Conservation (phyloP, 2,329 filamentous ascomycete genomes). For the Fusarium sp. region DNA sequence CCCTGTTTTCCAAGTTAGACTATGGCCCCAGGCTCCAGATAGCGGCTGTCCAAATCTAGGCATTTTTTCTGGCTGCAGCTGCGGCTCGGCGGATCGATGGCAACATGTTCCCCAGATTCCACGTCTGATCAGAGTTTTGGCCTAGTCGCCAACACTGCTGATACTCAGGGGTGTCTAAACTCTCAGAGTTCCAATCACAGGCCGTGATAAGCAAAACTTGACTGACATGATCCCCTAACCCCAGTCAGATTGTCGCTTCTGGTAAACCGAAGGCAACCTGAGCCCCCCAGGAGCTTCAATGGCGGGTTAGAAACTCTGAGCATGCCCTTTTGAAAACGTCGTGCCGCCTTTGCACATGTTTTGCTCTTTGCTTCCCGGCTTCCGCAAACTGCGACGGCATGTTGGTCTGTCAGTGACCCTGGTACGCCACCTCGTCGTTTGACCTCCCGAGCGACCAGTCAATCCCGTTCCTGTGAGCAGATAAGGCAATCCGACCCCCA, state of each 20-base stretch:
- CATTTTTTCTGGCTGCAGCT: background rate
- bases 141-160: slow-evolving; percentile 7
- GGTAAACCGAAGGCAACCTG: slow-evolving; percentile 28
- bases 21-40: slow-evolving; percentile 7
- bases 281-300: slow-evolving; percentile 19
- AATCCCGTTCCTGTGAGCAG: slow-evolving; percentile 28
- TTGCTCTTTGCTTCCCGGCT: background rate
- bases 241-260: slow-evolving; percentile 8
- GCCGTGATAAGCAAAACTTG: slow-evolving; percentile 31
- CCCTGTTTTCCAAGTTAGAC: background rate
- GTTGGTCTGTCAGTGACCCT: slow-evolving; percentile 14
- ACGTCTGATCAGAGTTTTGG: slow-evolving; percentile 18
- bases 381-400: slow-evolving; percentile 9
- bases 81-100: slow-evolving; percentile 30
- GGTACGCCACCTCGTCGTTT: slow-evolving; percentile 32
- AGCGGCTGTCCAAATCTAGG: background rate
- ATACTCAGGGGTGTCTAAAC: slow-evolving; percentile 28
- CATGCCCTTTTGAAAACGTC: slow-evolving; percentile 2
- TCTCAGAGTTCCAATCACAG: slow-evolving; percentile 23
- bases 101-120: slow-evolving; percentile 38
- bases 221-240: slow-evolving; percentile 31
- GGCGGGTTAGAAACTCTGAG: slow-evolving; percentile 11
- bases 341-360: slow-evolving; percentile 4
- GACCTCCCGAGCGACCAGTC: slow-evolving; percentile 14
- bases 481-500: slow-evolving; percentile 38